phyloP scores from a whole-genome alignment of 495 filamentous ascomycete species.

The Durotheca rogersii region DNA sequence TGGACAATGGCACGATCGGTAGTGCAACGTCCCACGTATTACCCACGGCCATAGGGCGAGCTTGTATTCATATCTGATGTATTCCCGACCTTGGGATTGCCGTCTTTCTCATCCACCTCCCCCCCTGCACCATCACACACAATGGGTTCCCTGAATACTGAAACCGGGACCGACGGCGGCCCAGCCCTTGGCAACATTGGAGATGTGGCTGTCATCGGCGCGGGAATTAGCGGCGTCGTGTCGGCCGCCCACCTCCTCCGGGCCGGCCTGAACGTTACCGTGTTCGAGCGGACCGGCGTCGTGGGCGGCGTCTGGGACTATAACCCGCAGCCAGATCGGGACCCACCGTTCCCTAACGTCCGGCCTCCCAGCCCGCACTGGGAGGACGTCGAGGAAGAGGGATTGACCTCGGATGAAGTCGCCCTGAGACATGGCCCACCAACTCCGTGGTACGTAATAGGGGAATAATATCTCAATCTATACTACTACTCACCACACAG shows the following conservation, averaged over 20 bases:
- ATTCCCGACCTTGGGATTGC: slow-evolving; percentile 1
- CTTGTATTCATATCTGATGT: slow-evolving; percentile 15
- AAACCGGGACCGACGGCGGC: neutral
- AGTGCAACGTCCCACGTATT: neutral
- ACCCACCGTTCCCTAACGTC: slow-evolving; percentile 57
- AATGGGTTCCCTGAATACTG: slow-evolving; percentile 18
- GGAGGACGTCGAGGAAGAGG: slow-evolving; percentile 33
- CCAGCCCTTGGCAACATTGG: slow-evolving; percentile 32
- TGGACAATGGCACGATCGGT: slow-evolving; percentile 1
- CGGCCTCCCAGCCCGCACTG: slow-evolving; percentile 41
- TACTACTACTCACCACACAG: no score
- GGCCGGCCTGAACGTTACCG: slow-evolving; percentile 59
- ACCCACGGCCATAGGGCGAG: neutral
- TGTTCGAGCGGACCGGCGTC: slow-evolving; percentile 62
- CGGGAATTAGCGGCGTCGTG: slow-evolving; percentile 67
- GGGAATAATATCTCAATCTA: neutral
- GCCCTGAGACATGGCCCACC: slow-evolving; percentile 36
- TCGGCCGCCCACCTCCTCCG: slow-evolving; percentile 62
- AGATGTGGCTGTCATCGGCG: slow-evolving; percentile 66
- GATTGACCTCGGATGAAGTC: slow-evolving; percentile 26
- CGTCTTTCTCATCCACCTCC: neutral
- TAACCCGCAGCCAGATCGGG: slow-evolving; percentile 58
- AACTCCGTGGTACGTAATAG: slow-evolving; percentile 37
- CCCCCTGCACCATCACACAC: neutral
- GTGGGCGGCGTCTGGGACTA: slow-evolving; percentile 68